Conservation (phyloP, 2,329 filamentous ascomycete genomes). For the Cladosporium austrohemisphaericum region DNA sequence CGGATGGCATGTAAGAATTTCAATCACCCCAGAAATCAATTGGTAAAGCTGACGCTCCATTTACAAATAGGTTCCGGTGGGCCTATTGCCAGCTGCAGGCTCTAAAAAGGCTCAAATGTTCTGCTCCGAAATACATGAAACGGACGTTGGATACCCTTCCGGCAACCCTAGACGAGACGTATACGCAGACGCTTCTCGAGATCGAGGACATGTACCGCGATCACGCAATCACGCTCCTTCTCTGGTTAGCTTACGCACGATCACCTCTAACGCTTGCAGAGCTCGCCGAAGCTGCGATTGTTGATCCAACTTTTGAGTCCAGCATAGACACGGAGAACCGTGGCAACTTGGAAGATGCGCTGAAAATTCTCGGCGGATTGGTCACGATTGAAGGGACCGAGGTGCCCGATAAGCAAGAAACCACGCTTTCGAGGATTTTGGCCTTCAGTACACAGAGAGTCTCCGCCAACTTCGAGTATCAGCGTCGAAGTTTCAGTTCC, state of each 20-base stretch:
- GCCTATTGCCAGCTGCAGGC: conserved; percentile 19
- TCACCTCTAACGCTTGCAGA: conserved; percentile 17
- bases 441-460: too few species aligned
- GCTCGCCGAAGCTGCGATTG: conserved; percentile 17
- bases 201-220: conserved; percentile 13
- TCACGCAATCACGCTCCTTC: conserved; percentile 15
- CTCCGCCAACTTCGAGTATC: not conserved
- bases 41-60: not conserved
- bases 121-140: conserved; percentile 17
- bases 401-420: not conserved
- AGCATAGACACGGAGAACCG: conserved; percentile 13
- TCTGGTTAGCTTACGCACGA: conserved; percentile 17
- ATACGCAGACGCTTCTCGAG: conserved; percentile 16
- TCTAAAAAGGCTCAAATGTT: conserved; percentile 18
- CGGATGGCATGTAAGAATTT: conserved; percentile 28
- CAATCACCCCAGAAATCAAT: too few species aligned
- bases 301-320: conserved; percentile 6
- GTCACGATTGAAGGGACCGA: conserved; percentile 4
- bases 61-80: conserved; percentile 18
- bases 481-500: not conserved
- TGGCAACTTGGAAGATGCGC: conserved; percentile 9
- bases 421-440: too few species aligned
- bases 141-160: conserved; percentile 16
- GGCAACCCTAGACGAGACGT: conserved; percentile 19
- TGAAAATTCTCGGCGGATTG: conserved; percentile 16